phyloP scores from a whole-genome alignment of 768 basidiomycete species.

The Leucosporidium scottii region DNA sequence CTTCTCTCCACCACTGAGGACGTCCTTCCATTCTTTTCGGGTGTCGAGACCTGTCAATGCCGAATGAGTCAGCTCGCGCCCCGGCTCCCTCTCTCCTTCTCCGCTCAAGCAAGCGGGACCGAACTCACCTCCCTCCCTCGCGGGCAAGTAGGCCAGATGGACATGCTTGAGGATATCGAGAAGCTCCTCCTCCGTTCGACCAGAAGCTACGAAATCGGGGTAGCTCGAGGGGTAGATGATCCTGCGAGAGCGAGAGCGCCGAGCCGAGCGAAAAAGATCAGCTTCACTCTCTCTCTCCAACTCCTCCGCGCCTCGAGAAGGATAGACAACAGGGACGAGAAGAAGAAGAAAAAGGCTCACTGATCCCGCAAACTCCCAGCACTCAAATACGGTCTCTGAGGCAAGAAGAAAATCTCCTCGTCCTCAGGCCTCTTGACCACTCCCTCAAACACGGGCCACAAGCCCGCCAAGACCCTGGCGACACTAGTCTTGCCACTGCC shows the following conservation, averaged over 20 bases:
- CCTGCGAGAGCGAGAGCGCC: conserved; percentile 36
- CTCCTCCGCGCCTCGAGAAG: not conserved
- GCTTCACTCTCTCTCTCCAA: not conserved
- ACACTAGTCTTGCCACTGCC: conserved; percentile 38
- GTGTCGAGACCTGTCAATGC: conserved; percentile 50
- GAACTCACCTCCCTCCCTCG: conserved; percentile 61
- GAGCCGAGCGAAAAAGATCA: not conserved
- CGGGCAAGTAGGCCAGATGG: conserved; percentile 74
- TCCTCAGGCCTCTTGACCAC: conserved; percentile 49
- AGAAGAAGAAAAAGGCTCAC: conserved; percentile 40
- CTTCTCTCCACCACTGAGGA: conserved; percentile 84
- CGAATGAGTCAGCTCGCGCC: conserved; percentile 42
- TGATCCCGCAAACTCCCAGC: conserved; percentile 82
- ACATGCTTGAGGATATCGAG: conserved; percentile 70
- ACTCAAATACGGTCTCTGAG: conserved; percentile 89
- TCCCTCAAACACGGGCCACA: conserved; percentile 61
- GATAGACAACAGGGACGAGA: not conserved
- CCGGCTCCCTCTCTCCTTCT: no score
- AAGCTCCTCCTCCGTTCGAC: conserved; percentile 61
- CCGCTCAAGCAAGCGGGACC: no score
- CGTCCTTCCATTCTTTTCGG: conserved; percentile 92
- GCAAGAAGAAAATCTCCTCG: conserved; percentile 57
- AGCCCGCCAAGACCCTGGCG: conserved; percentile 65
- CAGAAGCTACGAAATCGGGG: conserved; percentile 58
- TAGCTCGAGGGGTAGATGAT: conserved; percentile 87